These are phyloP conservation scores for Aureobasidium sp. DNA, from an alignment of 2,329 filamentous ascomycete genomes.

Conservation along the genomic window DNA sequence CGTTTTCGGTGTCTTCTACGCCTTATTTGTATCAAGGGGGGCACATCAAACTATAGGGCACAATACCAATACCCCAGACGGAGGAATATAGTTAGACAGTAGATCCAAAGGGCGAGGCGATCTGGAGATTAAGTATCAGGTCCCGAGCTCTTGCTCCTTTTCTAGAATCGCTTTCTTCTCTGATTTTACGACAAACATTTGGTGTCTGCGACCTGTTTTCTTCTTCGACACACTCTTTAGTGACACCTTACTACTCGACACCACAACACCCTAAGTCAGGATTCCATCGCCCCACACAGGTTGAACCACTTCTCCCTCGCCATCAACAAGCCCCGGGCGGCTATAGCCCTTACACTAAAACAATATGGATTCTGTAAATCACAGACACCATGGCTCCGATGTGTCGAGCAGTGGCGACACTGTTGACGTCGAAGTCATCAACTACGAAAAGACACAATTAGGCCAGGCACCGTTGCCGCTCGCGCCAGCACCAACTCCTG, in stretches of 20 bases:
- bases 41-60: background rate
- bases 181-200: background rate
- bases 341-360: background rate
- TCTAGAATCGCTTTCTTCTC: background rate
- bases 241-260: background rate
- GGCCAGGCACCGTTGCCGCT: constrained; percentile 22
- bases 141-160: background rate
- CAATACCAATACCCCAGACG: background rate
- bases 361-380: background rate
- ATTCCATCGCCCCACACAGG: background rate
- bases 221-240: background rate
- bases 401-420: background rate
- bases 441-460: constrained; percentile 23
- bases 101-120: background rate
- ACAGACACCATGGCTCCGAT: background rate
- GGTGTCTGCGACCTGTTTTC: background rate
- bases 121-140: background rate
- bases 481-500: constrained; percentile 21
- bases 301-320: background rate
- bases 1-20: too few relatives aligned
- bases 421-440: constrained; percentile 9
- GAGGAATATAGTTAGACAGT: background rate
- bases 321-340: constrained; percentile 2
- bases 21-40: background rate
- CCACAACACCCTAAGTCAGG: background rate